Evolutionary conservation across 768 basidiomycete genomes (phyloP), one percentile per base, ranked within the genome.

Genomic region (Pholiota microspora): DNA sequence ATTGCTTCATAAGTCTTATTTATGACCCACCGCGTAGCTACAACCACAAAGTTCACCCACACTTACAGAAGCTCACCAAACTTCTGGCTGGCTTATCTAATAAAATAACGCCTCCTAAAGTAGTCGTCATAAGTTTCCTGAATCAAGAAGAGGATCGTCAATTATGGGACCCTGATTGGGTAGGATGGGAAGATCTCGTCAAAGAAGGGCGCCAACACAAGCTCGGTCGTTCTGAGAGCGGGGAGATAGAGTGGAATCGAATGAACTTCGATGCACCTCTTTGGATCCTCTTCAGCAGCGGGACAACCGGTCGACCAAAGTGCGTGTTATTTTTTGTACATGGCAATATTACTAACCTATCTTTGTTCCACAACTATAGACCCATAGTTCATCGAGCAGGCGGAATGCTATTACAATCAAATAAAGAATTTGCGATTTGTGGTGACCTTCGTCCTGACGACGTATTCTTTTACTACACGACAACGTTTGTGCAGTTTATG

Each of bases 221-320:
- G 56, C 72, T 82, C 16, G 85, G 83, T 47, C 74, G 77, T 16
- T 69, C 73, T n/a, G 47, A 64, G 23, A 69, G 75, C 34, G 85
- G 83, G 56, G 84, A 87, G 70, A 85, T 89, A 59, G 67, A 77
- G 58, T 92, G 86, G 80, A 62, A 72, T 47, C 76, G 83, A 45
- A 74, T 78, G 34, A 69, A 76, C 10, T 92, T 92, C 69, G 82
- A 91, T 67, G 77, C 83, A 65, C 90, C 90, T n/a, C 76, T 92
- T 7, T 92, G 89, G 89, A 88, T 93, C 57, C 76, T 92, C 27
- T 92, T 92, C 71, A 89, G 86, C 58, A 89, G 86, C 49, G 91
- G 90, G 9, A 92, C 91, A 27, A 93, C 91, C 29, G 90, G 90
- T 45, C 71, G 74, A 24, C 84, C 84, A 29, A 86, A 86, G 84